Percentiles rank a stretch among this genome's conserved stretches.
Evolutionary conservation across 164 flowering plant genomes (phyloP).

Genomic region (Houttuynia cordata): DNA sequence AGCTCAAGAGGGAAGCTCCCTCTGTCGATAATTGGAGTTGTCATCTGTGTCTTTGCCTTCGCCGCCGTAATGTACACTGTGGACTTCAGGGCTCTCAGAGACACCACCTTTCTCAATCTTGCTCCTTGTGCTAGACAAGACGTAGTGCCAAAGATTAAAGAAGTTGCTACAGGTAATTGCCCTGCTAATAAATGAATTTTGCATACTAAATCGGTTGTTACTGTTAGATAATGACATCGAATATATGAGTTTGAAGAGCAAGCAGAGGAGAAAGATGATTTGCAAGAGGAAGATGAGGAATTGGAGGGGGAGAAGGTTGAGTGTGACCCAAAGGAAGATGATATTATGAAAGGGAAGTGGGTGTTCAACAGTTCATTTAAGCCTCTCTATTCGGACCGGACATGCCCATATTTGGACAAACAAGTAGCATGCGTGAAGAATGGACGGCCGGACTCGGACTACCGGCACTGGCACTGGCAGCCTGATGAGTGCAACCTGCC

Average conservation of each 20-base stretch:
- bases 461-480: conserved; percentile 88
- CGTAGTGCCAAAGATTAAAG: background rate
- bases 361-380: conserved; percentile 47
- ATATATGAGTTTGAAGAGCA: background rate
- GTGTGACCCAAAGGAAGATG: conserved; percentile 66
- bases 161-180: background rate
- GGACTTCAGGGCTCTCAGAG: conserved; percentile 31
- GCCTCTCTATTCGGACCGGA: conserved; percentile 64
- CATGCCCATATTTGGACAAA: conserved; percentile 60
- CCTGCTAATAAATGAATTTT: background rate
- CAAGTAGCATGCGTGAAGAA: conserved; percentile 67
- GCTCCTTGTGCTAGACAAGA: conserved; percentile 35
- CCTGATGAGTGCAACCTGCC: conserved; percentile 79
- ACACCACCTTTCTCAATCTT: conserved; percentile 27
- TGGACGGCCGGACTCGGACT: conserved; percentile 66
- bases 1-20: conserved; percentile 39
- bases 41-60: conserved; percentile 36
- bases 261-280: conserved; percentile 2
- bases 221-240: background rate
- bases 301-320: conserved; percentile 40
- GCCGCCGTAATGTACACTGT: conserved; percentile 48
- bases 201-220: background rate
- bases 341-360: conserved; percentile 63
- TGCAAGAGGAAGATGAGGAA: conserved; percentile 7
- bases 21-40: conserved; percentile 30